Percentiles rank a stretch among this genome's conserved stretches.
phyloP scores from a whole-genome alignment of 164 flowering plant genomes.

The Tetracentron sinense region DNA sequence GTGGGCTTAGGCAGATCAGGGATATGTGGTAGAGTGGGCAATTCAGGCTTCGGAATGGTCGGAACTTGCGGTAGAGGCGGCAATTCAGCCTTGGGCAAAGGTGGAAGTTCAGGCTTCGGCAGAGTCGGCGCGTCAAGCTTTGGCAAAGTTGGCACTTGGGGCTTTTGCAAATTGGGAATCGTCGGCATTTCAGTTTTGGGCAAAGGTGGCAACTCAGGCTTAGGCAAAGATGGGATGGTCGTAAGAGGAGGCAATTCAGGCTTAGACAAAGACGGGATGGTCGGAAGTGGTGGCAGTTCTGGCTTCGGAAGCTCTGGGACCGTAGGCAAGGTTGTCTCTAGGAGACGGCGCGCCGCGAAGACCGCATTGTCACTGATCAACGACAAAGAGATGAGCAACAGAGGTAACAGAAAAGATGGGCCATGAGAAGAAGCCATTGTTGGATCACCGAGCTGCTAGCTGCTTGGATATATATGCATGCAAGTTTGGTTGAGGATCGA shows the following conservation, averaged over 20 bases:
- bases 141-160: background rate
- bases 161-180: background rate
- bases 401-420: background rate
- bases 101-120: slow-evolving; percentile 7
- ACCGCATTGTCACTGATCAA: slow-evolving; percentile 1
- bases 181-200: background rate
- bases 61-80: background rate
- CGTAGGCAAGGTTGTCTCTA: slow-evolving; percentile 8
- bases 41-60: background rate
- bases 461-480: background rate
- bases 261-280: background rate
- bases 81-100: background rate
- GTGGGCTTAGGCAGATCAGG: background rate
- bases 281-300: background rate
- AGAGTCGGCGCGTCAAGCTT: slow-evolving; percentile 1
- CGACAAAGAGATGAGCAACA: background rate
- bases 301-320: slow-evolving; percentile 4
- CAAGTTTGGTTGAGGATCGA: background rate
- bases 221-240: background rate
- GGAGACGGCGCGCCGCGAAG: slow-evolving; percentile 11
- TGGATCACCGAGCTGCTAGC: background rate
- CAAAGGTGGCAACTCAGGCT: background rate
- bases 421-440: background rate
- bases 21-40: background rate
- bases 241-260: background rate